These are phyloP conservation scores for Wickerhamomyces mucosus DNA, from an alignment of 805 yeast species.

Conservation along the genomic window DNA sequence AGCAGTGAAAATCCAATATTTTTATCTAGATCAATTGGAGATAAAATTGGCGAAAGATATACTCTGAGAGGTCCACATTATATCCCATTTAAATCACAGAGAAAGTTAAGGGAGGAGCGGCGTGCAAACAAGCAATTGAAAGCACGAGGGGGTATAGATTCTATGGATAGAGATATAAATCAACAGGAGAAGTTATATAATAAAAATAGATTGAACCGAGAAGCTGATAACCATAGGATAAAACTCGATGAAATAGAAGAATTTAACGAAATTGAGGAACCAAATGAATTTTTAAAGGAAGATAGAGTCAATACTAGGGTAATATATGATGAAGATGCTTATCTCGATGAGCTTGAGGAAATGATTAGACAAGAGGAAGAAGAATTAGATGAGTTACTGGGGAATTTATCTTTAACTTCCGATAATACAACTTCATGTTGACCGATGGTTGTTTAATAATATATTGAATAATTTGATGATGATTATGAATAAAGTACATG, in stretches of 20 bases:
- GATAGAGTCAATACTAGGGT: background rate
- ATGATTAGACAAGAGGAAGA: constrained; percentile 9
- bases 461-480: no score
- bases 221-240: constrained; percentile 7
- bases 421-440: no score
- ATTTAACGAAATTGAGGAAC: constrained; percentile 6
- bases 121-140: constrained; percentile 9
- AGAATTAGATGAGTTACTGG: constrained; percentile 12
- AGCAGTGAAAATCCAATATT: background rate
- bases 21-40: constrained; percentile 6
- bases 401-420: no score
- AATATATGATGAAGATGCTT: background rate
- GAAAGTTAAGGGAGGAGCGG: constrained; percentile 5
- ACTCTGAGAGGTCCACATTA: constrained; percentile 14
- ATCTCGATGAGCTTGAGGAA: constrained; percentile 7
- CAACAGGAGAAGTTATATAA: constrained; percentile 6
- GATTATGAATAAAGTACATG: no score
- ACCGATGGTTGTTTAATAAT: no score
- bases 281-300: constrained; percentile 3
- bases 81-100: constrained; percentile 10
- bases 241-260: constrained; percentile 5
- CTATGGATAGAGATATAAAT: constrained; percentile 13
- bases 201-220: constrained; percentile 2
- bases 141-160: constrained; percentile 14
- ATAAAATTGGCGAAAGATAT: constrained; percentile 14